Evolutionary conservation across 495 filamentous ascomycete genomes (phyloP), one percentile per base, ranked within the genome.

Genomic region (Sabuloglossum arenarium): DNA sequence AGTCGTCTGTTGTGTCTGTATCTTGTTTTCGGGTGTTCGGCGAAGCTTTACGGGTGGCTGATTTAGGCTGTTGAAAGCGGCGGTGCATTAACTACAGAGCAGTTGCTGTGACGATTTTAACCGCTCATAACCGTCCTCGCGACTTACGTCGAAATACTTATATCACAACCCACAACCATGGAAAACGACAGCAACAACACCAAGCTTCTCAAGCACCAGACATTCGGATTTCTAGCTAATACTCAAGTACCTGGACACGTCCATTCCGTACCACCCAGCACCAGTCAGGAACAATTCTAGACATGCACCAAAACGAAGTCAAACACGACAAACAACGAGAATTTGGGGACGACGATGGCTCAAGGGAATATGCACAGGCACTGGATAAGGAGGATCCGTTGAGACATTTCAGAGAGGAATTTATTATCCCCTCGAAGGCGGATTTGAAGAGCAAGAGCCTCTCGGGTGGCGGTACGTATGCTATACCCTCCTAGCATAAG

Each of bases 341-440:
- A 6, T 24, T 24, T 24, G 21, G 19, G 45, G 45, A 54, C 11
- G 52, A 56, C 21, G 1, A 19, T 10, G 19, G 43, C 24, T 29
- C 53, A 0, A 60, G 64, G 55, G 76, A 76, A 56, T 79, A 84
- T 70, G 83, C 86, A 52, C 65, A 70, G 31, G 66, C 70, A 53
- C 70, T 88, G 30, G 90, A 96, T 68, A 68, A 66, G 11, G 69
- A 77, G 61, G 90, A 96, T 67, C 65, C 71, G 25, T 74, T 98
- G 52, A 68, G 69, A 28, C 69, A 75, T 30, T 76, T 89, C 32
- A 79, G 86, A 28, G 65, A 75, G 21, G 83, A 94, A 63, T 98
- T 96, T 64, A 73, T 84, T 43, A 85, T 95, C 59, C 91, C 91
- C 14, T 82, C 85, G 21, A 86, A 81, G 66, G 73, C 73, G 21